Percentiles rank a stretch among this genome's conserved stretches.
phyloP scores from a whole-genome alignment of 179 eudicot species.

The Nepenthes alata region DNA sequence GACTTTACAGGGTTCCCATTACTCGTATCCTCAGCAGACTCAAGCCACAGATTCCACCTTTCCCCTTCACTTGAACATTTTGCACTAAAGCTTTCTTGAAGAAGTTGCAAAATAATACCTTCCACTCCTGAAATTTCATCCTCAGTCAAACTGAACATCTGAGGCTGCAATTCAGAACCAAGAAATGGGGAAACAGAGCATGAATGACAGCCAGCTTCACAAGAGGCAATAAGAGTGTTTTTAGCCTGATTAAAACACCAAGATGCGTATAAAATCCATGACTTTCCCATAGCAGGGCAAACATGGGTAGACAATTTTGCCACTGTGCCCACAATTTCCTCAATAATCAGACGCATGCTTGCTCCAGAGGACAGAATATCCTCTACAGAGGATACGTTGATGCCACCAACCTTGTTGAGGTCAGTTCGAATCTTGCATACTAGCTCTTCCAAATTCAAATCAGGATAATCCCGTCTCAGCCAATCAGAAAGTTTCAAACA shows the following conservation, averaged over 20 bases:
- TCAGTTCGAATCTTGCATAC: conserved; percentile 40
- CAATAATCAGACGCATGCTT: conserved; percentile 28
- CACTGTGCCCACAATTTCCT: conserved; percentile 69
- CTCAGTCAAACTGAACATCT: conserved; percentile 51
- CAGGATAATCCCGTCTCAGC: conserved; percentile 45
- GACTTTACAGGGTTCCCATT: conserved; percentile 21
- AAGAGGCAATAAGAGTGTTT: conserved; percentile 33
- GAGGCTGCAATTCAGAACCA: conserved; percentile 42
- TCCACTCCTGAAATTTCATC: conserved; percentile 58
- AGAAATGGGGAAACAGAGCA: conserved; percentile 49
- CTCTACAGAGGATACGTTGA: conserved; percentile 14
- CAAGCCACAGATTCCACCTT: conserved; percentile 18
- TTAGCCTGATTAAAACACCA: conserved; percentile 90
- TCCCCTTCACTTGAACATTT: conserved; percentile 24
- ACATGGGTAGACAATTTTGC: conserved; percentile 70
- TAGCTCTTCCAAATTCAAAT: conserved; percentile 34
- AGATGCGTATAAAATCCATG: conserved; percentile 93
- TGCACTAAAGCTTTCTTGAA: conserved; percentile 18
- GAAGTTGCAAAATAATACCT: conserved; percentile 38
- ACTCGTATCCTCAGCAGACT: conserved; percentile 18
- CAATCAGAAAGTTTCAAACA: conserved; percentile 79
- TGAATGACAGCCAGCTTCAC: conserved; percentile 32
- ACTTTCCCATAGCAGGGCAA: conserved; percentile 78
- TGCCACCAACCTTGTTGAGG: conserved; percentile 22
- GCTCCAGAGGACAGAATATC: conserved; percentile 23